Percentiles rank a stretch among this genome's conserved stretches.
Evolutionary conservation across 2,329 filamentous ascomycete genomes (phyloP).

Genomic region (Beauveria australis): DNA sequence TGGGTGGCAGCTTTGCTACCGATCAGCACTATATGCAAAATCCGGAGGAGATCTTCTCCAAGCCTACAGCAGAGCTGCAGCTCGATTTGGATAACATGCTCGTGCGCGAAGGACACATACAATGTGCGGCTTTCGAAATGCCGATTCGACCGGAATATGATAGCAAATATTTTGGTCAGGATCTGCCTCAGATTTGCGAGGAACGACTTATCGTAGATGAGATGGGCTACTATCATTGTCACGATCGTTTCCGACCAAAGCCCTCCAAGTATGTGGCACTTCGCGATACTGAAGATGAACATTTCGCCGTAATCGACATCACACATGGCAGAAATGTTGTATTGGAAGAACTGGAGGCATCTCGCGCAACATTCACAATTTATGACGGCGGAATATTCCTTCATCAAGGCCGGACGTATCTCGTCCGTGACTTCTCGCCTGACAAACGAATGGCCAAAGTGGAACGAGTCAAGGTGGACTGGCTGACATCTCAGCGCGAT

Average conservation of each 20-base stretch:
- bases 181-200: conserved; percentile 61
- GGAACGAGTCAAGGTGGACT: conserved; percentile 82
- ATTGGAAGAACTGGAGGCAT: conserved; percentile 91
- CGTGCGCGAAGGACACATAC: conserved; percentile 85
- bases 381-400: conserved; percentile 97
- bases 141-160: conserved; percentile 77
- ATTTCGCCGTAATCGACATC: conserved; percentile 88
- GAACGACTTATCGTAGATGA: conserved; percentile 68
- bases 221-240: conserved; percentile 81
- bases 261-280: conserved; percentile 81
- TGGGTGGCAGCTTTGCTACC: conserved; percentile 82
- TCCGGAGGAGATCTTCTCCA: conserved; percentile 85
- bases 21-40: conserved; percentile 98
- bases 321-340: conserved; percentile 76
- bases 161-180: conserved; percentile 66
- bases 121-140: conserved; percentile 94
- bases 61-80: conserved; percentile 80
- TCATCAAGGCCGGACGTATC: conserved; percentile 88
- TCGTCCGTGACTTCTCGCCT: conserved; percentile 81
- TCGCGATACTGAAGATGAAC: conserved; percentile 78
- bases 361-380: conserved; percentile 87
- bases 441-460: conserved; percentile 79
- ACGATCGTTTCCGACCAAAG: conserved; percentile 76
- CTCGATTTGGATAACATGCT: conserved; percentile 90
- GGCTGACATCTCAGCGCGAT: conserved; percentile 88